Evolutionary conservation across 768 basidiomycete genomes (phyloP), one percentile per base, ranked within the genome.

Genomic region (Boletus insuetus): DNA sequence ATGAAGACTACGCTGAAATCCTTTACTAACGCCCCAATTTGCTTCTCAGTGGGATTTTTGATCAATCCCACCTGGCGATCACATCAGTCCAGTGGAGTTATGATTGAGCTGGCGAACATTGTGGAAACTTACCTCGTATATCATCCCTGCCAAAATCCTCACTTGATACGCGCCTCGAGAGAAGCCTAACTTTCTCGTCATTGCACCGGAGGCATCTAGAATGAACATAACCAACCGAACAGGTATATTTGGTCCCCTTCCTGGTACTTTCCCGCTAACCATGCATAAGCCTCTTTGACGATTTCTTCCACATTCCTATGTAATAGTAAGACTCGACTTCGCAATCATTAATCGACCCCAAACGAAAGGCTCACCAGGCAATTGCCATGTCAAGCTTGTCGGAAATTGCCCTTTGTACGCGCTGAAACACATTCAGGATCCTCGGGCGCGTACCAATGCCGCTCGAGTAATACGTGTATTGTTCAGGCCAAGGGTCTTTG

Each of bases 41-140:
- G 73, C 34, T 68, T 67, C 29, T 73, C 60, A 3, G 74, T 16
- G 59, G 65, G 7, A 56, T 61, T 24, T 56, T 47, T 45, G 13
- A 74, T 60, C 37, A 74, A 59, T 4, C 74, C 74, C 37, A 75
- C 64, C 74, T 74, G 32, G 29, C 10, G 37, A 43, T 34, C n/a
- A 17, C 16, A 17, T 54, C 17, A 47, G n/a, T 34, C 3, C 6
- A 11, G 9, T 22, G 29, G 9, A 48, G 19, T 26, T 13, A 4
- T 7, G 13, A 24, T 42, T 37, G 32, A 43, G 13, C 20, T 20
- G 10, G n/a, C 4, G 22, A 24, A 37, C 1, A 39, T 17, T 16
- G 31, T 45, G 8, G 31, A n/a, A 22, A 32, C 6, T 29, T 29
- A 48, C 53, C 24, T 54, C 53, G 24, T 54, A 48, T 34, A 54